Base-by-base conservation (phyloP, 768 basidiomycete genomes). In the Wakefieldia striispora region DNA sequence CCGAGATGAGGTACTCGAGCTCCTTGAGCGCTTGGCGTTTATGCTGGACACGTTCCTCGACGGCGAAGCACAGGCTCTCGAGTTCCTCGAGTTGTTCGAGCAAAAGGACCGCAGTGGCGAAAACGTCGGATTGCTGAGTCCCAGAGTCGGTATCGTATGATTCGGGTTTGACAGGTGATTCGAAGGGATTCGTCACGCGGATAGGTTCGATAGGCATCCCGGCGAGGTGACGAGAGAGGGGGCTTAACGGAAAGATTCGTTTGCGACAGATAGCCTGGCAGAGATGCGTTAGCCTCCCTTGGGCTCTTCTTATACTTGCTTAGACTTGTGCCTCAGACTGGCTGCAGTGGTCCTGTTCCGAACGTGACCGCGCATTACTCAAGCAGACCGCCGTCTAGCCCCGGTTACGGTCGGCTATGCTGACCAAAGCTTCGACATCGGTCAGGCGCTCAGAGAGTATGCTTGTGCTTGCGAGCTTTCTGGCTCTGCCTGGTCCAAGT, bases 31-130 rank as follows among this genome's bases (percentile, higher is more conserved):
- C 54, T 17, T 37, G 44, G 23, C 56, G 62, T 49, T 66, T 64
- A 47, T 46, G 51, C 24, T 51, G 56, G 16, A 63, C 58, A 9
- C 59, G 56, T n/a, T 59, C 56, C 41, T 58, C 62, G 48, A 58
- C 57, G 16, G 59, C 56, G 4, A 49, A 59, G 29, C 50, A 56
- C 42, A 54, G 55, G 20, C 17, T 50, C 36, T 66, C 63, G 13
- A 69, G 67, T 16, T 53, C 52, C 40, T 54, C 55, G 4, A 67
- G 38, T 4, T 67, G 65, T 27, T 57, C 56, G 39, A 67, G 44
- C 21, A 67, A 52, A 20, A 63, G 64, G 43, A 56, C 66, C 3
- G 67, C 63, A 14, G 65, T 69, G 24, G 53, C 53, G 46, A 67
- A 67, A n/a, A 65, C 34, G 39, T 67, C 50, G 35, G 50, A 40